Conservation (phyloP, 2,329 filamentous ascomycete genomes). For the Fusarium duplospermum region DNA sequence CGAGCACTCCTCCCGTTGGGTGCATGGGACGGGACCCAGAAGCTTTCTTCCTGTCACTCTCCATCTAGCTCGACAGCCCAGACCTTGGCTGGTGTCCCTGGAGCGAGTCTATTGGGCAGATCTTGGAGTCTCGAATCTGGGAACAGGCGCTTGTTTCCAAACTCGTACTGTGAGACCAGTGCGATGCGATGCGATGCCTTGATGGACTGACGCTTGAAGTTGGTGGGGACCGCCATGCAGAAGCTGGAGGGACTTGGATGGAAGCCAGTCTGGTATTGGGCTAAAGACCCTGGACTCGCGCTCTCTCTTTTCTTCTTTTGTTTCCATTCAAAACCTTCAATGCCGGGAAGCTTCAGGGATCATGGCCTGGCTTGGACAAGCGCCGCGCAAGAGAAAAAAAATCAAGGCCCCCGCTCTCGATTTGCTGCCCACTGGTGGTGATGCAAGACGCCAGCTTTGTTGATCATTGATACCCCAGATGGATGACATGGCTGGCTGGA, state of each 20-base stretch:
- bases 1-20: slow-evolving; percentile 15
- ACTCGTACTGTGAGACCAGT: slow-evolving; percentile 32
- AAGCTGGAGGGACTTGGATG: slow-evolving; percentile 5
- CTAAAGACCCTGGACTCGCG: slow-evolving; percentile 9
- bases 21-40: slow-evolving; percentile 24
- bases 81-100: slow-evolving; percentile 8
- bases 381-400: slow-evolving; percentile 11
- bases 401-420: slow-evolving; percentile 18
- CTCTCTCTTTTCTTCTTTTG: slow-evolving; percentile 3
- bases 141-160: slow-evolving; percentile 17
- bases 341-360: slow-evolving; percentile 29
- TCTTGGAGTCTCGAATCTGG: slow-evolving; percentile 19
- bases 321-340: slow-evolving; percentile 1
- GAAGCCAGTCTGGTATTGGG: slow-evolving; percentile 18
- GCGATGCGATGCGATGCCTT: slow-evolving; percentile 4
- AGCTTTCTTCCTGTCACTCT: slow-evolving; percentile 11
- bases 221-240: slow-evolving; percentile 20
- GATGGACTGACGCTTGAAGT: slow-evolving; percentile 17
- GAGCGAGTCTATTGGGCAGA: slow-evolving; percentile 26
- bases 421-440: slow-evolving; percentile 16
- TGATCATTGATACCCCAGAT: not conserved
- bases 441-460: slow-evolving; percentile 24
- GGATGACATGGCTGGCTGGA: slow-evolving; percentile 23
- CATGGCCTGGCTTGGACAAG: slow-evolving; percentile 5
- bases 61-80: slow-evolving; percentile 3